Conservation (phyloP, 331 rosid species). For the Pyrus hybrid region DNA sequence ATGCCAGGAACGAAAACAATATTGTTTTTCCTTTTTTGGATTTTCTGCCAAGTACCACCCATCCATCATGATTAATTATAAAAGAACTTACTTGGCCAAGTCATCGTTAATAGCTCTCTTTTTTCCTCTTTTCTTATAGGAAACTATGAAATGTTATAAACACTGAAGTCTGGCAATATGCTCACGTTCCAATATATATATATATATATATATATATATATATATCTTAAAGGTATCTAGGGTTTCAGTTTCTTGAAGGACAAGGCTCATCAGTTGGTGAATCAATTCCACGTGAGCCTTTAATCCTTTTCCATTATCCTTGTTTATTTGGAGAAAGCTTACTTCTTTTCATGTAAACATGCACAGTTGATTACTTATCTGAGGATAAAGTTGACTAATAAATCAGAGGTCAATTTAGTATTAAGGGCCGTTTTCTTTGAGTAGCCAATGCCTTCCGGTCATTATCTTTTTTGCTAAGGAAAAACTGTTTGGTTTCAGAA, state of each 20-base stretch:
- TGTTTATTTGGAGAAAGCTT: background rate
- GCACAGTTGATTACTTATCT: background rate
- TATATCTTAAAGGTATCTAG: slow-evolving; percentile 60
- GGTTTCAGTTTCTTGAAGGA: slow-evolving; percentile 67
- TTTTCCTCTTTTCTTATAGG: background rate
- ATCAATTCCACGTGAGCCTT: slow-evolving; percentile 45
- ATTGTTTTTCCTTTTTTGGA: background rate
- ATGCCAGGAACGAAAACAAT: background rate
- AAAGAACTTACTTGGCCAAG: background rate
- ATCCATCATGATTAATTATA: background rate
- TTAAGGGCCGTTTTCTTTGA: background rate
- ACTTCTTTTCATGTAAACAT: background rate
- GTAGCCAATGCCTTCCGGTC: background rate
- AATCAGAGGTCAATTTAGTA: background rate
- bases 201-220: slow-evolving; percentile 10
- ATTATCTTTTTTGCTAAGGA: background rate
- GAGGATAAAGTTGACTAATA: background rate
- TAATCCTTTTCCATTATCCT: slow-evolving; percentile 5
- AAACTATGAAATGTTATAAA: background rate
- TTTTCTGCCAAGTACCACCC: background rate
- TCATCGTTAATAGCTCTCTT: background rate
- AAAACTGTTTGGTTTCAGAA: background rate
- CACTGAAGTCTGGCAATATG: background rate
- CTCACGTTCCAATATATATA: background rate
- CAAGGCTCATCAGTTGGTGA: slow-evolving; percentile 32